A percentile compares a stretch with the other conserved stretches of the same genome.
Conservation (phyloP, 495 filamentous ascomycete species). For the Trichoderma gamsii region DNA sequence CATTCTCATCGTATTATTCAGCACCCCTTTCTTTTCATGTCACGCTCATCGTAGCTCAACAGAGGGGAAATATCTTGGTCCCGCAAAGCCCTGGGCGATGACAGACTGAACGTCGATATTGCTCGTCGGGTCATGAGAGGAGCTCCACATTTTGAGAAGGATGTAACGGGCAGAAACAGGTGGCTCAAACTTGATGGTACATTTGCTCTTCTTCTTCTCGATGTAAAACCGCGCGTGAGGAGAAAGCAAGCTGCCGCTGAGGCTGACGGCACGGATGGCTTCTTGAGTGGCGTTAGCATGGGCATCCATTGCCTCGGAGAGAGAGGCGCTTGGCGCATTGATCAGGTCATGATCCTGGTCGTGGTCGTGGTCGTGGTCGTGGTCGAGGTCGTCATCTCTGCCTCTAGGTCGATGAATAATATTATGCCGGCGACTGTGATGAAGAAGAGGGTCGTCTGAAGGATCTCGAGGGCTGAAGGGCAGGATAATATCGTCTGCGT, state of each 20-base stretch:
- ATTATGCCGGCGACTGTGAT: conserved; percentile 11
- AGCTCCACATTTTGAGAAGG: conserved; percentile 80
- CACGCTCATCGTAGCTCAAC: conserved; percentile 37
- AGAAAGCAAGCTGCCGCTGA: conserved; percentile 49
- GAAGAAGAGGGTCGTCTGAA: conserved; percentile 5
- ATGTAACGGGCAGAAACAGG: conserved; percentile 77
- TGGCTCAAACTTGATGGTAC: conserved; percentile 83
- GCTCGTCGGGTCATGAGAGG: conserved; percentile 43
- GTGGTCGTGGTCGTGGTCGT: background rate
- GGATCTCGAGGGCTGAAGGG: conserved; percentile 18
- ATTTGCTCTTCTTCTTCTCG: conserved; percentile 69
- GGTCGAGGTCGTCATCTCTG: background rate
- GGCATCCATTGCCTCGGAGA: conserved; percentile 46
- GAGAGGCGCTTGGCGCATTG: conserved; percentile 25
- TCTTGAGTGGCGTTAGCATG: conserved; percentile 48
- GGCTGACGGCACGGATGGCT: conserved; percentile 46
- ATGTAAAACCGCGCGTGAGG: conserved; percentile 78
- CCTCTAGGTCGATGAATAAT: background rate
- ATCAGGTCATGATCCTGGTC: no score
- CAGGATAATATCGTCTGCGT: conserved; percentile 29
- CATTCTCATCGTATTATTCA: background rate
- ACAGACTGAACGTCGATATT: conserved; percentile 88
- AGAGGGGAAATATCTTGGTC: conserved; percentile 71
- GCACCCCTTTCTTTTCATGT: background rate
- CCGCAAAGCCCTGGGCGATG: conserved; percentile 72